phyloP scores from a whole-genome alignment of 164 flowering plant species.

The Buxus sempervirens region DNA sequence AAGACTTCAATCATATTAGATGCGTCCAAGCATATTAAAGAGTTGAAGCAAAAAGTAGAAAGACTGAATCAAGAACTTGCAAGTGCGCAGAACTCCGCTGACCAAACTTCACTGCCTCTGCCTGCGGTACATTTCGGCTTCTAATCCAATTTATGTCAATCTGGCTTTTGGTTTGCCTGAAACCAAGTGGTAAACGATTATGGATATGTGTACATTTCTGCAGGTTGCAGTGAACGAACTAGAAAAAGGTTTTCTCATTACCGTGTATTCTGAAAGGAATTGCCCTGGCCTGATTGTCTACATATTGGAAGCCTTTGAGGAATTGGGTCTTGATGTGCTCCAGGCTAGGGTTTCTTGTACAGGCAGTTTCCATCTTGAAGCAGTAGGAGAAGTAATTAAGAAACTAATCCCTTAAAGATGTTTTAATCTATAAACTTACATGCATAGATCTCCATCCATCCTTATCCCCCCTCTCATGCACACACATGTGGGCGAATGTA shows the following conservation, averaged over 20 bases:
- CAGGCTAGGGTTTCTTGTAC: conserved; percentile 78
- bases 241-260: conserved; percentile 61
- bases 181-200: neutral
- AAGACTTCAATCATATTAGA: conserved; percentile 69
- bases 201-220: conserved; percentile 8
- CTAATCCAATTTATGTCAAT: neutral
- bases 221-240: conserved; percentile 65
- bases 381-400: conserved; percentile 71
- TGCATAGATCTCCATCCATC: too few species aligned
- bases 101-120: conserved; percentile 31
- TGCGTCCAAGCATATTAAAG: conserved; percentile 77
- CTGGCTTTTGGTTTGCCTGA: neutral
- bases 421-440: neutral
- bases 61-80: conserved; percentile 59
- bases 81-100: conserved; percentile 22
- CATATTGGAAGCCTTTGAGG: conserved; percentile 71
- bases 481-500: too few species aligned
- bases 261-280: conserved; percentile 51
- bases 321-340: conserved; percentile 63
- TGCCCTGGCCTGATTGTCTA: conserved; percentile 67
- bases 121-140: conserved; percentile 32
- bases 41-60: conserved; percentile 74
- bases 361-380: conserved; percentile 62
- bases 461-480: neutral
- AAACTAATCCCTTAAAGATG: neutral